Base-by-base conservation (phyloP, 208 protist species). In the Lotmaria passim region DNA sequence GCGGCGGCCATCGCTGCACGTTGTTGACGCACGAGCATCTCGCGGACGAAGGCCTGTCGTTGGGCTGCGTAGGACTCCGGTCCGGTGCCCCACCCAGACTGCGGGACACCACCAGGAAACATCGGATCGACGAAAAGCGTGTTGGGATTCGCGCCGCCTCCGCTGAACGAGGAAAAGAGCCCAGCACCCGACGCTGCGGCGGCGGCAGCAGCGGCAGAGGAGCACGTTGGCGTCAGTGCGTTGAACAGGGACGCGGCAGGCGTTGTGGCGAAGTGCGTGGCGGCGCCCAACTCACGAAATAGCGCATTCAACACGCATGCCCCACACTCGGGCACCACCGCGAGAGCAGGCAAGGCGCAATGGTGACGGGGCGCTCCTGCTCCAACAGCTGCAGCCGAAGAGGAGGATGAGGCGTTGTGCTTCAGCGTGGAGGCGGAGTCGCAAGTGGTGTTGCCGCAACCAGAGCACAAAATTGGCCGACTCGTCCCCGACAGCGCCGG, bases 41-140 rank as follows among this genome's bases (percentile, higher is more conserved):
- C 59, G 7, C 50, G 69, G 11, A 75, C 60, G 26, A 75, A 44
- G 14, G 69, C 52, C 38, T 75, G 69, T 17, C 69, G 69, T 30
- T 75, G 69, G 5, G 60, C 58, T 24, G 51, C 48, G 52, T 68
- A 75, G 4, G 52, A 67, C 21, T 61, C 43, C 23, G 50, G 69
- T 1, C 60, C 69, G 8, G 60, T 68, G 23, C 69, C 60, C 60
- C 59, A 67, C 14, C 61, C 59, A 14, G 47, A n/a, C 24, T 23
- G n/a, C 44, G 50, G 19, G 14, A 38, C 17, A 7, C 15, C 47
- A 10, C 48, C 30, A 0, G 36, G 5, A 31, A 36, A 10, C 41
- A 39, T 8, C 50, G 59, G 44, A 15, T 64, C 43, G 44, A 64
- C 41, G 2, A 53, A 64, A 11, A 43, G 30, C 30, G 43, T 17